These are phyloP conservation scores for Curvularia eragrostidis DNA, from an alignment of 2,329 filamentous ascomycete species.

Conservation along the genomic window DNA sequence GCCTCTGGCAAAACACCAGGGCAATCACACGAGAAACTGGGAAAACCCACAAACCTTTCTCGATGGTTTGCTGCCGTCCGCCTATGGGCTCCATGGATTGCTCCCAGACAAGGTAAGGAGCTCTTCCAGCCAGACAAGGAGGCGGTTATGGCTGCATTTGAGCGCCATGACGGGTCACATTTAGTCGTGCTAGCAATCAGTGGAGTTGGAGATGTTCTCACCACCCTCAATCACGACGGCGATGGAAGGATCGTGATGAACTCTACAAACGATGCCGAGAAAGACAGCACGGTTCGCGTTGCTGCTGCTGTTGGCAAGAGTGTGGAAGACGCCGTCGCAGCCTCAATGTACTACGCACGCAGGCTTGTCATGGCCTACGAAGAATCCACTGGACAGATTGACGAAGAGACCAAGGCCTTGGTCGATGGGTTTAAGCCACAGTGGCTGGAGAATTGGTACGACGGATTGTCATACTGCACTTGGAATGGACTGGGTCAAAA, in stretches of 20 bases:
- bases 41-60: constrained; percentile 67
- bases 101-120: constrained; percentile 79
- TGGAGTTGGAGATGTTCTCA: constrained; percentile 72
- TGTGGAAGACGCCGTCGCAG: constrained; percentile 78
- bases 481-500: constrained; percentile 92
- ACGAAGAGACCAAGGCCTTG: constrained; percentile 57
- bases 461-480: constrained; percentile 92
- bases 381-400: constrained; percentile 52
- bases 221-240: constrained; percentile 69
- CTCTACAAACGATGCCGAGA: constrained; percentile 72
- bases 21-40: constrained; percentile 64
- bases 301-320: constrained; percentile 74
- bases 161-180: constrained; percentile 73
- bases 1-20: constrained; percentile 66
- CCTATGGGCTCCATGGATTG: constrained; percentile 83
- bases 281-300: constrained; percentile 64
- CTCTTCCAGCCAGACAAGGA: constrained; percentile 76
- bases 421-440: constrained; percentile 60
- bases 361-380: constrained; percentile 62
- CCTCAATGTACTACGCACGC: constrained; percentile 87
- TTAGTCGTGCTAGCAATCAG: constrained; percentile 81
- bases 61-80: constrained; percentile 85
- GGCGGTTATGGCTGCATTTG: constrained; percentile 77
- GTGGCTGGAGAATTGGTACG: constrained; percentile 90
- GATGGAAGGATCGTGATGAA: constrained; percentile 72